Evolutionary conservation across 768 basidiomycete genomes (phyloP).

Genomic region (Leccinum incarnatum): DNA sequence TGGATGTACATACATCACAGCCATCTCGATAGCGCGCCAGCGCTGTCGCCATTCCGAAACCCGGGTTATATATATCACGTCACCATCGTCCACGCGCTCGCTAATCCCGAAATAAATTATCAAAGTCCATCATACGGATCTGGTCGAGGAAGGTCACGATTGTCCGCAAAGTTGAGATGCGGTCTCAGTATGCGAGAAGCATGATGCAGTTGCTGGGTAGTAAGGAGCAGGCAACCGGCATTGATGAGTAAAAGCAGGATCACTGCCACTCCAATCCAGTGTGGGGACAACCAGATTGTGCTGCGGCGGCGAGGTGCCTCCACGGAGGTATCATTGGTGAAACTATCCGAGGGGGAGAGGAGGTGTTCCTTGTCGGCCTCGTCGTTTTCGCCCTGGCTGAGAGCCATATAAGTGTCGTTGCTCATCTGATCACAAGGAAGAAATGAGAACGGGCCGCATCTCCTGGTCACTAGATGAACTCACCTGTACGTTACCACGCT

Average conservation of each 20-base stretch:
- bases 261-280: constrained; percentile 17
- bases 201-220: constrained; percentile 15
- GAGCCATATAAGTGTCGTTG: constrained; percentile 8
- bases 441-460: neutral
- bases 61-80: neutral
- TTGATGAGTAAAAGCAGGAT: constrained; percentile 25
- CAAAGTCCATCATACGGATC: constrained; percentile 32
- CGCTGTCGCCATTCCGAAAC: neutral
- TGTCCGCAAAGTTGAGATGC: constrained; percentile 20
- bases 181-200: constrained; percentile 18
- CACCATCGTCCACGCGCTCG: neutral
- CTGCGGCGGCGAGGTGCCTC: constrained; percentile 2
- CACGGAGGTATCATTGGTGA: neutral
- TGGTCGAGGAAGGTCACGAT: constrained; percentile 28
- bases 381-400: constrained; percentile 10
- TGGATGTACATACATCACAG: neutral
- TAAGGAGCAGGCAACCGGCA: constrained; percentile 18
- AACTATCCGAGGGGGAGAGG: constrained; percentile 6
- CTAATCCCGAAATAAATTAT: neutral
- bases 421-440: constrained; percentile 15
- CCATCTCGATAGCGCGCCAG: neutral
- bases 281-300: neutral
- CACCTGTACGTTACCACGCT: neutral
- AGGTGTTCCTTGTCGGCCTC: constrained; percentile 18
- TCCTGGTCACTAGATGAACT: neutral